Percentiles rank a stretch among this genome's conserved stretches.
phyloP scores from a whole-genome alignment of 306 rosid genomes.

The Cucurbita ficifolia region DNA sequence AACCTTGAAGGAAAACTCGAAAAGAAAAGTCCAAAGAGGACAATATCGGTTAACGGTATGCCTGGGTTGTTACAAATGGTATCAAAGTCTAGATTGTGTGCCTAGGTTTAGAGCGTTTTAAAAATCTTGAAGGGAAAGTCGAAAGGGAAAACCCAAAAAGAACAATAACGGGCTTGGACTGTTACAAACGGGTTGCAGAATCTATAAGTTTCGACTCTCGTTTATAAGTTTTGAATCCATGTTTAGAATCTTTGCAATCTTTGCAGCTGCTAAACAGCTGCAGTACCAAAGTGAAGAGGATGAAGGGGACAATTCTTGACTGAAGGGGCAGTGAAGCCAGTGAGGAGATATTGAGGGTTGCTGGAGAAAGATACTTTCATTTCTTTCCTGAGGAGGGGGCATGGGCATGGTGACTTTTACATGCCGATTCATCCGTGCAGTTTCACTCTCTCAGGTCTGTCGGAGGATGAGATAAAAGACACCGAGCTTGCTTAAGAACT shows the following conservation, averaged over 20 bases:
- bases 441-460: constrained; percentile 23
- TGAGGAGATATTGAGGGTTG: constrained; percentile 31
- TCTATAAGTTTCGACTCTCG: constrained; percentile 7
- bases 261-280: constrained; percentile 39
- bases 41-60: background rate
- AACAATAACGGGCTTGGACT: no score
- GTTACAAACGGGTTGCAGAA: background rate
- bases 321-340: background rate
- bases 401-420: constrained; percentile 21
- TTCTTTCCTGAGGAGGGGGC: constrained; percentile 27
- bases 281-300: constrained; percentile 28
- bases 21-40: background rate
- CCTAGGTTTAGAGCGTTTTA: no score
- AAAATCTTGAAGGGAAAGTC: no score
- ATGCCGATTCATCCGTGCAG: constrained; percentile 43
- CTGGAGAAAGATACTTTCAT: constrained; percentile 61
- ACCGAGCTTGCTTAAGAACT: constrained; percentile 66
- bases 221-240: constrained; percentile 12
- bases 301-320: constrained; percentile 12
- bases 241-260: constrained; percentile 34
- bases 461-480: constrained; percentile 42
- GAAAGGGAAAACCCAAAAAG: no score
- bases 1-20: no score
- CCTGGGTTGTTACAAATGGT: no score
- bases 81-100: no score